Conservation (phyloP, 2,329 filamentous ascomycete species). For the Penicillium sp. region DNA sequence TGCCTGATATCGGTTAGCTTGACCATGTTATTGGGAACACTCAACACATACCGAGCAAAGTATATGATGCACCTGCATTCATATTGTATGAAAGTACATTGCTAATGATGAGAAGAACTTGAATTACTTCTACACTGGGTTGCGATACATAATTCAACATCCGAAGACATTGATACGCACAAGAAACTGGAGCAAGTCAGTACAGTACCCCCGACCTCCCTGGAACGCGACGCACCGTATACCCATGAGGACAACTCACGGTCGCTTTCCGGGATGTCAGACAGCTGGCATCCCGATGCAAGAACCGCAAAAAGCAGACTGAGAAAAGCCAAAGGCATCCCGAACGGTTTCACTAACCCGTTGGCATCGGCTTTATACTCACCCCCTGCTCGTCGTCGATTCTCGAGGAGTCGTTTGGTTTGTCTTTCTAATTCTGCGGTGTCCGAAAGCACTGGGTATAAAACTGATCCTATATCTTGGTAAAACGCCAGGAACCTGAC, state of each 20-base stretch:
- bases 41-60: slow-evolving; percentile 43
- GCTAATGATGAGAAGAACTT: slow-evolving; percentile 54
- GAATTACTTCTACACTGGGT: slow-evolving; percentile 52
- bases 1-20: slow-evolving; percentile 21
- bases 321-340: slow-evolving; percentile 51
- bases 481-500: slow-evolving; percentile 47
- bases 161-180: slow-evolving; percentile 55
- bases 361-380: slow-evolving; percentile 39
- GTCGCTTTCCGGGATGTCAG: slow-evolving; percentile 48
- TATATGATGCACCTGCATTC: slow-evolving; percentile 57
- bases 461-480: slow-evolving; percentile 47
- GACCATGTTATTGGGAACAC: background rate
- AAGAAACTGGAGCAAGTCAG: slow-evolving; percentile 44
- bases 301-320: slow-evolving; percentile 54
- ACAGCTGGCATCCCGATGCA: slow-evolving; percentile 54
- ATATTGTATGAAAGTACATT: slow-evolving; percentile 56
- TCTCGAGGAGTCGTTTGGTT: slow-evolving; percentile 44
- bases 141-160: slow-evolving; percentile 57
- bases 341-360: slow-evolving; percentile 48
- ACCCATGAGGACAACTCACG: slow-evolving; percentile 56
- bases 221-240: slow-evolving; percentile 41
- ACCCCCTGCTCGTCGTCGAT: slow-evolving; percentile 37
- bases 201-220: background rate
- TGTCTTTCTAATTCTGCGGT: slow-evolving; percentile 44
- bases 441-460: slow-evolving; percentile 51